phyloP scores from a whole-genome alignment of 2,329 filamentous ascomycete species.

The Colletotrichum sp. region DNA sequence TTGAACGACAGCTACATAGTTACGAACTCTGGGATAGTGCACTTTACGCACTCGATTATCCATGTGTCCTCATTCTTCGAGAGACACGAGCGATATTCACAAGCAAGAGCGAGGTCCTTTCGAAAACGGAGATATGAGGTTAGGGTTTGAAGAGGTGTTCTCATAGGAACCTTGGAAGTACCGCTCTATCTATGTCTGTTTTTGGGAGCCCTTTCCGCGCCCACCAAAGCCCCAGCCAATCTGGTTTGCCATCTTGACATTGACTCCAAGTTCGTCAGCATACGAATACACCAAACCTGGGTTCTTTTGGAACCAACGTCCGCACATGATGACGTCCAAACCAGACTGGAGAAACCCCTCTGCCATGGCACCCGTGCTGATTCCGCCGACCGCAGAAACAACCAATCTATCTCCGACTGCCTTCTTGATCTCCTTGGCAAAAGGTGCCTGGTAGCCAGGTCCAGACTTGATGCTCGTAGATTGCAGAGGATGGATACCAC shows the following conservation, averaged over 20 bases:
- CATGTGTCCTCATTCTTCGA: not conserved
- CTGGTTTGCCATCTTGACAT: constrained; percentile 55
- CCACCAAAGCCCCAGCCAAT: constrained; percentile 62
- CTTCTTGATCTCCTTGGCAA: constrained; percentile 74
- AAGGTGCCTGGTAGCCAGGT: constrained; percentile 73
- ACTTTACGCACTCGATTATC: not conserved
- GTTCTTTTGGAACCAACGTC: constrained; percentile 63
- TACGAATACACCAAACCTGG: constrained; percentile 60
- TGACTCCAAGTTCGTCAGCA: constrained; percentile 57
- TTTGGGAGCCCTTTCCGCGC: constrained; percentile 22
- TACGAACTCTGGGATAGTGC: not conserved
- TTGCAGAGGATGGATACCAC: constrained; percentile 66
- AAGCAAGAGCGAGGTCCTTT: not conserved
- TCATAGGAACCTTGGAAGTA: not conserved
- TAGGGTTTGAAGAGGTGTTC: not conserved
- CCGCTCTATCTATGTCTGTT: not conserved
- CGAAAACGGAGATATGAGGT: not conserved
- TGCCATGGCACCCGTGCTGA: constrained; percentile 48
- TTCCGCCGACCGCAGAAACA: constrained; percentile 54
- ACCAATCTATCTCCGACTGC: constrained; percentile 66
- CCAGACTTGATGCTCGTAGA: constrained; percentile 55
- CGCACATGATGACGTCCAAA: constrained; percentile 55
- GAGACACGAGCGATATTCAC: not conserved
- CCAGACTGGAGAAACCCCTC: constrained; percentile 50
- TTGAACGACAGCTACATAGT: not conserved